Conservation (phyloP, 1,139 yeast species). For the Pichia kudriavzevii region DNA sequence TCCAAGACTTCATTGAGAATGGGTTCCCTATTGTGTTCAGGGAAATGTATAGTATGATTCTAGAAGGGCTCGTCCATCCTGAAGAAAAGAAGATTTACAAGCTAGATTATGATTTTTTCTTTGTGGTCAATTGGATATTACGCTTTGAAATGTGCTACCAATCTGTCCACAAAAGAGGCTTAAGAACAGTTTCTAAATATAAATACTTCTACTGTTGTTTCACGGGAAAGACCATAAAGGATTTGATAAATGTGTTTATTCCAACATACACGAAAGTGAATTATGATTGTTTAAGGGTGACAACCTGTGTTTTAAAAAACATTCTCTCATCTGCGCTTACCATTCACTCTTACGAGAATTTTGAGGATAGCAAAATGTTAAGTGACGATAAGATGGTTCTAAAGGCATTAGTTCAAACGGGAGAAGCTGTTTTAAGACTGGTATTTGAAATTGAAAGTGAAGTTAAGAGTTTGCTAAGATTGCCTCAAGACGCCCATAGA, state of each 20-base stretch:
- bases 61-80: conserved; percentile 16
- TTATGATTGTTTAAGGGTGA: conserved; percentile 46
- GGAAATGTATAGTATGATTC: conserved; percentile 22
- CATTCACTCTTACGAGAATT: conserved; percentile 45
- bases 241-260: conserved; percentile 46
- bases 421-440: conserved; percentile 28
- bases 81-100: conserved; percentile 19
- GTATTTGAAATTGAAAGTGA: conserved; percentile 61
- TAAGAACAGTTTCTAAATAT: conserved; percentile 33
- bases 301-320: conserved; percentile 63
- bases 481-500: conserved; percentile 61
- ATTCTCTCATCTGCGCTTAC: conserved; percentile 46
- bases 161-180: conserved; percentile 23
- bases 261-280: conserved; percentile 41
- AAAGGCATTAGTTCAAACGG: conserved; percentile 38
- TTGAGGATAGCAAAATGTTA: conserved; percentile 43
- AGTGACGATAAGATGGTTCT: conserved; percentile 49
- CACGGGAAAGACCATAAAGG: conserved; percentile 56
- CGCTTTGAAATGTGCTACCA: conserved; percentile 31
- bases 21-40: conserved; percentile 64
- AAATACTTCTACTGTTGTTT: conserved; percentile 63
- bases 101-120: conserved; percentile 41
- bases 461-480: conserved; percentile 46
- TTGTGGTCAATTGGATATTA: conserved; percentile 67
- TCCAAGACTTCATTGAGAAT: conserved; percentile 59